A percentile compares a stretch with the other conserved stretches of the same genome.
Evolutionary conservation across 2,329 filamentous ascomycete species (phyloP).

Genomic region (Penicillium corylophilum): DNA sequence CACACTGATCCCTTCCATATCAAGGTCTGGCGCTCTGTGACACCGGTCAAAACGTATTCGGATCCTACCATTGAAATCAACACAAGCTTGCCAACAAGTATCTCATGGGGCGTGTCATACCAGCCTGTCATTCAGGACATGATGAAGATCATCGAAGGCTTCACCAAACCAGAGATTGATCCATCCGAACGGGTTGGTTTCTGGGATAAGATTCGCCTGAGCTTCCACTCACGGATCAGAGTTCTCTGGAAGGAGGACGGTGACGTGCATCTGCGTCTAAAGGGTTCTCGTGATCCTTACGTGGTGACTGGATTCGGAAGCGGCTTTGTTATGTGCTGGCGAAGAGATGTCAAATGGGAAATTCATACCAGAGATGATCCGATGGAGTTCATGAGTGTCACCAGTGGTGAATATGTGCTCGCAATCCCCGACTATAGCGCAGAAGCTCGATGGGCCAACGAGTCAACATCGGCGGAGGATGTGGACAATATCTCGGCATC

Average conservation of each 20-base stretch:
- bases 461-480: conserved; percentile 45
- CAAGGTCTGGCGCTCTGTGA: conserved; percentile 84
- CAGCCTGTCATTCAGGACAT: conserved; percentile 98
- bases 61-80: conserved; percentile 91
- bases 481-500: conserved; percentile 61
- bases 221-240: conserved; percentile 86
- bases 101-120: conserved; percentile 97
- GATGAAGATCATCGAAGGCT: conserved; percentile 99
- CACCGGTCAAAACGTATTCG: conserved; percentile 94
- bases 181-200: conserved; percentile 92
- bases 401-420: conserved; percentile 91
- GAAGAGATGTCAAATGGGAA: conserved; percentile 85
- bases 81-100: conserved; percentile 83
- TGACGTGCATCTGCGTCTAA: conserved; percentile 89
- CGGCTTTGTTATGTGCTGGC: conserved; percentile 98
- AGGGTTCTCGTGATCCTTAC: conserved; percentile 87
- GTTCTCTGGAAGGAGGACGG: conserved; percentile 94
- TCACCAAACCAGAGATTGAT: conserved; percentile 93
- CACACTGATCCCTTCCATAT: conserved; percentile 70
- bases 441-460: conserved; percentile 68
- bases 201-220: conserved; percentile 96
- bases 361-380: conserved; percentile 84
- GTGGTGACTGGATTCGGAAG: conserved; percentile 87
- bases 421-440: conserved; percentile 92
- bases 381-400: conserved; percentile 89